A percentile compares a stretch with the other conserved stretches of the same genome.
These are phyloP conservation scores for Salicornia ramosissima DNA, from an alignment of 148 eudicot species.

Conservation along the genomic window DNA sequence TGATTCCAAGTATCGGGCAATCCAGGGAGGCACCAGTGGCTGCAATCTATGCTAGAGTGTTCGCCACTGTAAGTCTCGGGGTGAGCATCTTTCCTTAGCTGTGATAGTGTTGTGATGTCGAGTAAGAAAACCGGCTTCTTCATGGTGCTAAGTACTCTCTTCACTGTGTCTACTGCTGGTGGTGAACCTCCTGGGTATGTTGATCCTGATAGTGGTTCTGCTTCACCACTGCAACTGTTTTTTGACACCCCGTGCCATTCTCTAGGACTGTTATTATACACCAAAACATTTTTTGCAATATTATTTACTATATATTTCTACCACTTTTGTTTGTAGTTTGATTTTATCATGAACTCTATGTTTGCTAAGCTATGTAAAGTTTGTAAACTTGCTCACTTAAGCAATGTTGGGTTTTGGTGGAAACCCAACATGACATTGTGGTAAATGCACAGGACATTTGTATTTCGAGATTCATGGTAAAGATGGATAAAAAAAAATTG, in stretches of 20 bases:
- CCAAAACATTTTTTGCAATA: not conserved
- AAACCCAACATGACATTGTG: no score
- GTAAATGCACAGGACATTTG: no score
- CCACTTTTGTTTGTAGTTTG: not conserved
- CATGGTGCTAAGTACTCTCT: conserved; percentile 37
- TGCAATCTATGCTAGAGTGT: conserved; percentile 55
- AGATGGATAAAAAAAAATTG: no score
- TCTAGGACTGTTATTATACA: conserved; percentile 39
- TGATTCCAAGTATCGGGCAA: conserved; percentile 82
- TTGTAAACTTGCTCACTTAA: no score
- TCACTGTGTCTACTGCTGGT: conserved; percentile 39
- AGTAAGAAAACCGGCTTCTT: conserved; percentile 53
- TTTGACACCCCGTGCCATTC: conserved; percentile 49
- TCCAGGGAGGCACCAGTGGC: conserved; percentile 87
- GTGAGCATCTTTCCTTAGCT: conserved; percentile 73
- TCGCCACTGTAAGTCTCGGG: conserved; percentile 56
- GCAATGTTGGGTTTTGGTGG: no score
- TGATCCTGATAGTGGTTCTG: conserved; percentile 56
- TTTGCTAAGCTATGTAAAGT: no score
- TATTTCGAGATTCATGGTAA: no score
- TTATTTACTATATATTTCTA: not conserved
- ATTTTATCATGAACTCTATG: no score
- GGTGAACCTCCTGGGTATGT: conserved; percentile 68
- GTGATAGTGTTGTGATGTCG: conserved; percentile 66
- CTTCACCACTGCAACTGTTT: conserved; percentile 55